Percentiles rank a stretch among this genome's conserved stretches.
Conservation (phyloP, 2,329 filamentous ascomycete genomes). For the Penicillium sp. region DNA sequence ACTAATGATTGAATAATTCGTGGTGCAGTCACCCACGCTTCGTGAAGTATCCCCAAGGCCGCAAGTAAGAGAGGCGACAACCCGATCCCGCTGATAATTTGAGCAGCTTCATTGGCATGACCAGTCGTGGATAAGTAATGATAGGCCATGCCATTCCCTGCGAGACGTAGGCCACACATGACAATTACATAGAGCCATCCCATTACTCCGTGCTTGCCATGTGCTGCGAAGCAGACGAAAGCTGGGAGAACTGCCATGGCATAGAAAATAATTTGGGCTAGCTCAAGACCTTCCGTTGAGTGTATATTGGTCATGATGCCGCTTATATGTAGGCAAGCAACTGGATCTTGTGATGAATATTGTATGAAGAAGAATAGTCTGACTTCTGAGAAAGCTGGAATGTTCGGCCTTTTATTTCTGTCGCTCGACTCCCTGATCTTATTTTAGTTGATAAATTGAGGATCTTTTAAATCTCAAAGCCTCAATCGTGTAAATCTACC, state of each 20-base stretch:
- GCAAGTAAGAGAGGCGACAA: slow-evolving; percentile 12
- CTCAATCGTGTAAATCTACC: neutral
- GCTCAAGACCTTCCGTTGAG: slow-evolving; percentile 10
- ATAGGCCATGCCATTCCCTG: slow-evolving; percentile 13
- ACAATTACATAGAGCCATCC: slow-evolving; percentile 11
- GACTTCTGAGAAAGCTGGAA: neutral
- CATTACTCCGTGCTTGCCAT: slow-evolving; percentile 6
- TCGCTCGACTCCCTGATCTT: neutral
- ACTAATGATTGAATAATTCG: neutral
- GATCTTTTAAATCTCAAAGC: neutral
- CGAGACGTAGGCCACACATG: slow-evolving; percentile 13
- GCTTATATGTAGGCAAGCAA: too few species aligned
- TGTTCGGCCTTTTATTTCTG: neutral
- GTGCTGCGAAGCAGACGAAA: slow-evolving; percentile 8
- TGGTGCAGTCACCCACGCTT: slow-evolving; percentile 6
- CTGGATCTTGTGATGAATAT: neutral
- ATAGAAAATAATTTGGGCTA: slow-evolving; percentile 13
- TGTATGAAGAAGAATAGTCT: neutral
- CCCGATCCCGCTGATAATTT: slow-evolving; percentile 14
- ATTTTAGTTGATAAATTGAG: neutral
- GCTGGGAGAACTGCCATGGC: slow-evolving; percentile 5
- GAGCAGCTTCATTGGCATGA: slow-evolving; percentile 6
- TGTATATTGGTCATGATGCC: slow-evolving; percentile 1
- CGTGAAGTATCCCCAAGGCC: slow-evolving; percentile 11
- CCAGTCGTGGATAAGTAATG: slow-evolving; percentile 8